Conservation (phyloP, 2,329 filamentous ascomycete genomes). For the Colletotrichum lini region DNA sequence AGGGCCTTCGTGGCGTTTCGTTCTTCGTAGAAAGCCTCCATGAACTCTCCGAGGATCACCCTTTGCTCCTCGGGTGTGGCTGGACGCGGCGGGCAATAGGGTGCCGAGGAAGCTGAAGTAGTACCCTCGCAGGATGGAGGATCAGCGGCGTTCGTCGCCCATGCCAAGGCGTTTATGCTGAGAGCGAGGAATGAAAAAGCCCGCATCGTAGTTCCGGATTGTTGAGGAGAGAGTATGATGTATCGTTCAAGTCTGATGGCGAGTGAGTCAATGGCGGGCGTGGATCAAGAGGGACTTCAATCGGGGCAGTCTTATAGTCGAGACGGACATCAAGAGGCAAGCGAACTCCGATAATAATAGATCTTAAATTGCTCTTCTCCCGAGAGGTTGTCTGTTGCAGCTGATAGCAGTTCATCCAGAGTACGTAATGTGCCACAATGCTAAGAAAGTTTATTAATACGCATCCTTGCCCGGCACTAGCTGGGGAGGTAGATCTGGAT, state of each 20-base stretch:
- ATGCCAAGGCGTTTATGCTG: conserved; percentile 28
- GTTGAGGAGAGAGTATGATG: background rate
- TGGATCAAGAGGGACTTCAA: background rate
- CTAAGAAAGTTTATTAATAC: conserved; percentile 27
- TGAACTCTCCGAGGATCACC: conserved; percentile 30
- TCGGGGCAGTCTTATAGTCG: conserved; percentile 4
- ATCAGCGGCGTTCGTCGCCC: conserved; percentile 17
- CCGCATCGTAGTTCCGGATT: conserved; percentile 4
- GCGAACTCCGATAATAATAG: conserved; percentile 16
- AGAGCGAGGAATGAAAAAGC: conserved; percentile 11
- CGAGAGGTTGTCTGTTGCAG: background rate
- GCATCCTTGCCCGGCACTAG: conserved; percentile 5
- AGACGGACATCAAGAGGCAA: conserved; percentile 5
- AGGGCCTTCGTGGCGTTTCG: conserved; percentile 29
- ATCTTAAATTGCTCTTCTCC: conserved; percentile 9
- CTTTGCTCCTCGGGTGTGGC: conserved; percentile 20
- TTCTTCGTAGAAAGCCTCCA: conserved; percentile 28
- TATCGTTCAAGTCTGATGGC: background rate
- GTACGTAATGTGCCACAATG: conserved; percentile 23
- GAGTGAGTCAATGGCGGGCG: no score
- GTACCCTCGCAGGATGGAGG: background rate
- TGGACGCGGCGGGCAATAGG: conserved; percentile 27
- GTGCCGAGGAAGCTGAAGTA: background rate
- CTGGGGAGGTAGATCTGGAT: background rate
- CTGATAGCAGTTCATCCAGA: conserved; percentile 28